Conservation (phyloP, 2,329 filamentous ascomycete species). For the Ceratocystiopsis sp. region DNA sequence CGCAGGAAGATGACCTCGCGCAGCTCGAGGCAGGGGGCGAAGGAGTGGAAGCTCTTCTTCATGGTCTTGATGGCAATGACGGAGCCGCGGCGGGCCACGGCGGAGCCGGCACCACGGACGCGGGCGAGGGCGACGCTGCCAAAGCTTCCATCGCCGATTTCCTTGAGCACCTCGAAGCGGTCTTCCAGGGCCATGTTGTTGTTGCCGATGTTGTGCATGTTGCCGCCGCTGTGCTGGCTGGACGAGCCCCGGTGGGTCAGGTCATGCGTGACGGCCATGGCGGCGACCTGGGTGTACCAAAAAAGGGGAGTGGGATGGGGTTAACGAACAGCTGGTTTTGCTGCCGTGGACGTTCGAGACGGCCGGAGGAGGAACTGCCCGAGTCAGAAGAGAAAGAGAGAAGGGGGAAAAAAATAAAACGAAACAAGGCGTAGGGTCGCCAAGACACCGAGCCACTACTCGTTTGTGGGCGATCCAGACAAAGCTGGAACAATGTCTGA, state of each 20-base stretch:
- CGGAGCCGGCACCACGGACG: slow-evolving; percentile 77
- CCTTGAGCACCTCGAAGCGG: slow-evolving; percentile 90
- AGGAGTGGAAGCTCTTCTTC: slow-evolving; percentile 98
- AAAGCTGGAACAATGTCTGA: too few species aligned
- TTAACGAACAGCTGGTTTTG: too few species aligned
- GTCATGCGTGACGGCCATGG: slow-evolving; percentile 65
- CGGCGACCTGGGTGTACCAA: slow-evolving; percentile 12
- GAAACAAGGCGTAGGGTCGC: too few species aligned
- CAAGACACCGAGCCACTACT: too few species aligned
- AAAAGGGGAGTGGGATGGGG: background rate
- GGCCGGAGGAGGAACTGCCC: too few species aligned
- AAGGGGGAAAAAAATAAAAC: too few species aligned
- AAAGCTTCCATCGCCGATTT: slow-evolving; percentile 97
- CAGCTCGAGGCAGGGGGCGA: slow-evolving; percentile 76
- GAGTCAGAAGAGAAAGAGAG: too few species aligned
- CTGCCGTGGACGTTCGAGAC: too few species aligned
- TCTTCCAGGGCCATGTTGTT: slow-evolving; percentile 59
- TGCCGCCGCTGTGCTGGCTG: slow-evolving; percentile 25
- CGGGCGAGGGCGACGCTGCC: slow-evolving; percentile 86
- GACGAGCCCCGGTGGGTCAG: slow-evolving; percentile 50
- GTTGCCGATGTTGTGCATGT: slow-evolving; percentile 7
- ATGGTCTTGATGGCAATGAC: slow-evolving; percentile 98
- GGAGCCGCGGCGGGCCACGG: slow-evolving; percentile 75
- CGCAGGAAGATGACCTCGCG: slow-evolving; percentile 93
- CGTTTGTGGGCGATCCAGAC: too few species aligned